Base-by-base conservation (phyloP, 768 basidiomycete genomes). In the Mycena belliarum region DNA sequence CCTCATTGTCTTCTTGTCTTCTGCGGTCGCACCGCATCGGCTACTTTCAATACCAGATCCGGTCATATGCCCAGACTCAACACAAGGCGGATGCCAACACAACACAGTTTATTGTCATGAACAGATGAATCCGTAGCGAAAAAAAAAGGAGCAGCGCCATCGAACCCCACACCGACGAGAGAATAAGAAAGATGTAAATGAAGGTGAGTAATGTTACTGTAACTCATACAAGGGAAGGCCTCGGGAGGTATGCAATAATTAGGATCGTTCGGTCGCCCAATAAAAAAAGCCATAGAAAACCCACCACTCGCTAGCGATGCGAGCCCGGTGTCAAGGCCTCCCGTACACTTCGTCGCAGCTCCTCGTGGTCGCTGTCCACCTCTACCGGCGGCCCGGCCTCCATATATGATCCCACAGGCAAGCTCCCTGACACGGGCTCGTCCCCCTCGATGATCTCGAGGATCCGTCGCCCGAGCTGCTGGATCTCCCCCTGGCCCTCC, bases 401-500 rank as follows among this genome's bases (percentile, higher is more conserved):
- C 63, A 86, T 75, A 58, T 90, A 88, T 25, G 88, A 88, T 18
- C 41, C 47, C 7, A 78, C 82, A 15, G 83, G 73, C 24, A 82
- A 78, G 65, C 87, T 89, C 41, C 82, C 83, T 7, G 86, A 81
- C 51, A 82, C 74, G 35, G 80, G 71, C 9, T 78, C 81, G 28
- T 89, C 89, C 1, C 84, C 84, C 40, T 96, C 93, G 18, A 93
- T 86, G 65, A 94, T 84, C 65, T 95, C 93, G 52, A 95, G 73
- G 49, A 97, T 97, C 61, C 93, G 83, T 43, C 88, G 79, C 9
- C 89, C 87, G 42, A 98, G 82, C 25, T 88, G 76, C 60, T 92
- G 88, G 62, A 98, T 98, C 76, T 98, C 96, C 35, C 90, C 87
- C 63, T 91, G 90, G 9, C 95, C 95, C 56, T 95, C 92, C 3